phyloP scores from a whole-genome alignment of 2,329 filamentous ascomycete species.

The Fusarium agapanthi region DNA sequence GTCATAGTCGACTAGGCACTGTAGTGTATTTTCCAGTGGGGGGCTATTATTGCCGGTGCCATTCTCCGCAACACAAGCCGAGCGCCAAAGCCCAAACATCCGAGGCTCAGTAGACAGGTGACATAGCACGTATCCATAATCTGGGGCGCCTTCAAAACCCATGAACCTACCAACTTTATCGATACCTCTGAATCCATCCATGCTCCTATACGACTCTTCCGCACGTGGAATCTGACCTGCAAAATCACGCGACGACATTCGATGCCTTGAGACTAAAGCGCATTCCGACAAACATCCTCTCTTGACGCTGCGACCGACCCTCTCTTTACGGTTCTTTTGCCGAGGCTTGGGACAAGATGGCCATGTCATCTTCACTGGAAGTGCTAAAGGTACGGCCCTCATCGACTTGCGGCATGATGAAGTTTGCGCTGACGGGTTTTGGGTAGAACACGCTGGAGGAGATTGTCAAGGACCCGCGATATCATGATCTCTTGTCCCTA shows the following conservation, averaged over 20 bases:
- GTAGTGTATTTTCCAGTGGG: constrained; percentile 2
- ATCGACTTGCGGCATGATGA: background rate
- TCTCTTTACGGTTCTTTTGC: constrained; percentile 19
- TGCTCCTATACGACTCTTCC: constrained; percentile 3
- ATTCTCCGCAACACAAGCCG: constrained; percentile 38
- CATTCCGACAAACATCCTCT: constrained; percentile 6
- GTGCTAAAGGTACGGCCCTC: constrained; percentile 40
- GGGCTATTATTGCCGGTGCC: constrained; percentile 4
- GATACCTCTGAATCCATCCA: constrained; percentile 1
- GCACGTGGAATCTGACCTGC: constrained; percentile 1
- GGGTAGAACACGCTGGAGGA: constrained; percentile 74
- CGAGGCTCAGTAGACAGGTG: constrained; percentile 35
- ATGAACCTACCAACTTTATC: constrained; percentile 22
- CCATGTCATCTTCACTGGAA: constrained; percentile 41
- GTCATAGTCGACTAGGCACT: constrained; percentile 27
- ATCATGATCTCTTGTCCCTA: constrained; percentile 85
- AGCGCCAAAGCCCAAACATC: constrained; percentile 31
- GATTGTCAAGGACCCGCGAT: constrained; percentile 81
- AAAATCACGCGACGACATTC: constrained; percentile 23
- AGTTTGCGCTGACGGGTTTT: constrained; percentile 15
- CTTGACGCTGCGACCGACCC: constrained; percentile 13
- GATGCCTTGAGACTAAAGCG: constrained; percentile 18
- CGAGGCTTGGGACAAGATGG: constrained; percentile 40
- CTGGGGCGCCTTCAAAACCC: constrained; percentile 12
- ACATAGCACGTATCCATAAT: constrained; percentile 19